phyloP scores from a whole-genome alignment of 495 filamentous ascomycete genomes.

The Aspergillus bridgeri region DNA sequence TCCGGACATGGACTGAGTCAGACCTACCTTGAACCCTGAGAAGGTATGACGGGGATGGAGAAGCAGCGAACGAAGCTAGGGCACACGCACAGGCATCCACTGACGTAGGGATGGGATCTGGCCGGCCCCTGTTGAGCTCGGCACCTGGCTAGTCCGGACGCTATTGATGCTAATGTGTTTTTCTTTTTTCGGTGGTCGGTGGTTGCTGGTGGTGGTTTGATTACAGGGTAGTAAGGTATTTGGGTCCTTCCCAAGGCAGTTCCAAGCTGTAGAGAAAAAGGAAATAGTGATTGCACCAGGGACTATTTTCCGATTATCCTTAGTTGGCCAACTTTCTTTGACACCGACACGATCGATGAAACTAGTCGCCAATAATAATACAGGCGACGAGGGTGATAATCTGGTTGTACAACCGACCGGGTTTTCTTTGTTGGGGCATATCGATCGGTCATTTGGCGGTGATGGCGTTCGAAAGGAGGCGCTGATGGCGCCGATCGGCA shows the following conservation, averaged over 20 bases:
- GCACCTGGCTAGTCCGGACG: background rate
- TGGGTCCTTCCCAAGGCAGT: background rate
- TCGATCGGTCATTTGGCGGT: background rate
- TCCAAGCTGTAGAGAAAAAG: background rate
- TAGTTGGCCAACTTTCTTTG: background rate
- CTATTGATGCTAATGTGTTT: background rate
- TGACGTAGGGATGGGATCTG: background rate
- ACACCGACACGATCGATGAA: background rate
- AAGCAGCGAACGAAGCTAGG: background rate
- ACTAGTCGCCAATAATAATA: background rate
- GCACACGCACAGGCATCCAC: background rate
- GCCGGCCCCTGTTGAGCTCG: background rate
- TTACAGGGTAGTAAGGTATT: too few species aligned
- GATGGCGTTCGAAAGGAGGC: background rate
- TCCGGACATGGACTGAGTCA: background rate
- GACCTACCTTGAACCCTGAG: background rate
- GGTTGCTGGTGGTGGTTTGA: too few species aligned
- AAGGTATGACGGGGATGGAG: background rate
- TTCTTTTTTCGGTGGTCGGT: too few species aligned
- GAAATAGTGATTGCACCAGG: constrained; percentile 14
- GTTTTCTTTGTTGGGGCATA: background rate
- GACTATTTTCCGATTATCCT: constrained; percentile 19
- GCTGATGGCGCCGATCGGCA: background rate
- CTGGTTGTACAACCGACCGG: background rate
- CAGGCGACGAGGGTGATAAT: background rate